Conservation (phyloP, 306 rosid genomes). For the Carpinus viminea region DNA sequence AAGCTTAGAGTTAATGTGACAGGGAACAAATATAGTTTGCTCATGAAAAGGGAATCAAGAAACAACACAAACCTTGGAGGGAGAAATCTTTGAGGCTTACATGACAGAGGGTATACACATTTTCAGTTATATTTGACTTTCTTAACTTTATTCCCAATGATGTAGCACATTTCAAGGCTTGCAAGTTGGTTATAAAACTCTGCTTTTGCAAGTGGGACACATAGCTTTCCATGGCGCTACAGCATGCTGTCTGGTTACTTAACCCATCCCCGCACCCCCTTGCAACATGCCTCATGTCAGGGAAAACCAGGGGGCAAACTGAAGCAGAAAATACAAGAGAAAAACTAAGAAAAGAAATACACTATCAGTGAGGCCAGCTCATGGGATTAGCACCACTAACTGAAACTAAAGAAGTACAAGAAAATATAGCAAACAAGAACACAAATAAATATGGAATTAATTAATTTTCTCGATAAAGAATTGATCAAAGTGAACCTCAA, state of each 20-base stretch:
- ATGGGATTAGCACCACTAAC: constrained; percentile 26
- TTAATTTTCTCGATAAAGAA: neutral
- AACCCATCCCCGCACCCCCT: constrained; percentile 65
- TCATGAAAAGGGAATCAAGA: constrained; percentile 18
- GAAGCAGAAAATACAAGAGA: constrained; percentile 26
- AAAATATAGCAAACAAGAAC: constrained; percentile 10
- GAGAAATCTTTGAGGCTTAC: constrained; percentile 93
- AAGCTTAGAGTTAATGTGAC: constrained; percentile 19
- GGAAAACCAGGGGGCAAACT: constrained; percentile 87
- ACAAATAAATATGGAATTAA: neutral
- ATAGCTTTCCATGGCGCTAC: constrained; percentile 79
- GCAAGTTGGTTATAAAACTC: constrained; percentile 90
- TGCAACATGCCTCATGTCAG: constrained; percentile 62
- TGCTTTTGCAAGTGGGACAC: constrained; percentile 95
- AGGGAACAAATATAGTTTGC: constrained; percentile 12
- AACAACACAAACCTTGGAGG: constrained; percentile 74
- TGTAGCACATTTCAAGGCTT: constrained; percentile 92
- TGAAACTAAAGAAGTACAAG: neutral
- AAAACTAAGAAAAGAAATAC: constrained; percentile 19
- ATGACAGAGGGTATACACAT: constrained; percentile 80
- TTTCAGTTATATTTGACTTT: constrained; percentile 54
- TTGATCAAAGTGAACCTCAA: neutral
- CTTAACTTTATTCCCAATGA: constrained; percentile 75
- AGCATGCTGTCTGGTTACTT: constrained; percentile 70
- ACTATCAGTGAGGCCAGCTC: constrained; percentile 15